Evolutionary conservation across 148 eudicot genomes (phyloP), one percentile per base, ranked within the genome.

Genomic region (Nepenthes gracilis): DNA sequence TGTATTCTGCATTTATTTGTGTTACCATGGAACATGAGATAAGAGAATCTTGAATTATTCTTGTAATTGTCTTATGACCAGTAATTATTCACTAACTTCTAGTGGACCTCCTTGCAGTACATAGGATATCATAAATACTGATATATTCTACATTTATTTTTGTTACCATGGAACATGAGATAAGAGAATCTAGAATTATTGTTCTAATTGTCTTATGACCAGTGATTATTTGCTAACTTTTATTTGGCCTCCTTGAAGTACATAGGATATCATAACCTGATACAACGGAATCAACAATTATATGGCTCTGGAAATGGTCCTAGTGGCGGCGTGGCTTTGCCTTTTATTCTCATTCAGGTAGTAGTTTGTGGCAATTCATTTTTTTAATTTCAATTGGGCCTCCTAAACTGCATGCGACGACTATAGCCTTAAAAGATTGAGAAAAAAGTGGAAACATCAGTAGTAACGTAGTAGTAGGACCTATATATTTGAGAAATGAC

Each of bases 331-430:
- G 96, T 91, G 47, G 97, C 92, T 66, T 74, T 91, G 65, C 97
- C 97, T 35, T 91, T 91, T 66, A 87, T 91, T 54, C 74, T 91
- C 57, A 85, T 91, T 55, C 97, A 87, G 97, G 97, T 91, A 77
- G 13, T 1, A 23, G 23, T 23, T 49, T 11, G 4, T 4, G 8
- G 4, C 45, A 40, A 4, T 8, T 3, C 45, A 40, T 40, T 40
- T 40, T 40, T 4, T 8, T 40, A 4, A 3, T 8, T 40, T 40
- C 6, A 3, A 40, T 40, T 4, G 8, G 45, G 45, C 4, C 45
- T 40, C 8, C 45, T 40, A 3, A 40, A 3, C 45, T 8, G 8
- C 8, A 40, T 40, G 45, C 45, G 8, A 40, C 8, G 45, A 40
- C 45, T 40, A 3, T 40, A 40, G 45, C 45, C 45, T 40, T 40